Conservation (phyloP, 305 asterid genomes). For the Salvia sclarea region DNA sequence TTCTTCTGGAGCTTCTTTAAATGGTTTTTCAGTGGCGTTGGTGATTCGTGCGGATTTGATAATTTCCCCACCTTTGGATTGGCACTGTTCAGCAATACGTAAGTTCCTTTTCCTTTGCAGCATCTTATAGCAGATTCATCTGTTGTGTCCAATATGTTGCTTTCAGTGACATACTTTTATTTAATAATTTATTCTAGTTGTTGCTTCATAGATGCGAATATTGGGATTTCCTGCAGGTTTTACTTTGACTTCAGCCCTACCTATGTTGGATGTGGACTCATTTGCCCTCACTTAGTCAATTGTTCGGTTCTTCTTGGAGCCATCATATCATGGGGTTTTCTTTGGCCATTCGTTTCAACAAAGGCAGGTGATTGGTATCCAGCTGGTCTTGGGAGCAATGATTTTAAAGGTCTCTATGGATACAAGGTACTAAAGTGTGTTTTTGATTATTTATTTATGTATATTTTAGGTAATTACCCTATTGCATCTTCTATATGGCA, state of each 20-base stretch:
- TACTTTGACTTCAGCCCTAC: conserved; percentile 96
- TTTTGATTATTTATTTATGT: background rate
- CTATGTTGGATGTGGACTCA: conserved; percentile 93
- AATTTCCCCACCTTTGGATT: conserved; percentile 88
- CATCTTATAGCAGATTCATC: background rate
- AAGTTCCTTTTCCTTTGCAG: conserved; percentile 35
- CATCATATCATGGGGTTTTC: conserved; percentile 90
- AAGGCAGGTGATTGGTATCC: conserved; percentile 95
- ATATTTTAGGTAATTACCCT: too few relatives aligned
- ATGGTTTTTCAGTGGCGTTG: conserved; percentile 97
- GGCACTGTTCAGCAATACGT: conserved; percentile 78
- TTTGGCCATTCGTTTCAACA: conserved; percentile 84
- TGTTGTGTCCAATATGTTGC: background rate
- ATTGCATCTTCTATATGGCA: background rate
- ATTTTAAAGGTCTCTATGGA: conserved; percentile 92
- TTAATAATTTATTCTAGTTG: conserved; percentile 4
- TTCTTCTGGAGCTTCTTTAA: conserved; percentile 93
- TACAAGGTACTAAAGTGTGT: conserved; percentile 61
- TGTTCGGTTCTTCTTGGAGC: conserved; percentile 95
- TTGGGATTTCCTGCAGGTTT: conserved; percentile 62
- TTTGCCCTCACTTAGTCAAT: conserved; percentile 95
- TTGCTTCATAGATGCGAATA: conserved; percentile 31
- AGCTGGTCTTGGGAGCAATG: conserved; percentile 78
- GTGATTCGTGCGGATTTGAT: conserved; percentile 96
- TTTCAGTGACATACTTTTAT: conserved; percentile 5